phyloP scores from a whole-genome alignment of 305 asterid species.

The Andrographis paniculata region DNA sequence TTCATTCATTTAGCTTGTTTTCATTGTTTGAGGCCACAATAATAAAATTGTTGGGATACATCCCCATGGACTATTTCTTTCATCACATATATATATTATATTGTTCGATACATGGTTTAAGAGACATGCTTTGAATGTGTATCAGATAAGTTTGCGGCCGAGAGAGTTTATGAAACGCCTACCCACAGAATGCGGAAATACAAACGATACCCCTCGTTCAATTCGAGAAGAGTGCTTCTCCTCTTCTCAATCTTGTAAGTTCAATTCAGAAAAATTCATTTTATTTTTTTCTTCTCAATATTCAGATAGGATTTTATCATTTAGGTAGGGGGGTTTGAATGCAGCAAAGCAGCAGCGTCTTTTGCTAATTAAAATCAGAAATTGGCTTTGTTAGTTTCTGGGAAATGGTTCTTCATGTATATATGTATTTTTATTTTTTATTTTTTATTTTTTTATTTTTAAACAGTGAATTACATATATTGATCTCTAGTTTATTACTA shows the following conservation, averaged over 20 bases:
- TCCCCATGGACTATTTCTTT: background rate
- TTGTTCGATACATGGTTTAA: background rate
- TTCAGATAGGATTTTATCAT: too few species aligned
- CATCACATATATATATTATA: background rate
- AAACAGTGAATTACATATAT: background rate
- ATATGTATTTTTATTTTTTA: too few species aligned
- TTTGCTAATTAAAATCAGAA: too few species aligned
- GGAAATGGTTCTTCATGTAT: too few species aligned
- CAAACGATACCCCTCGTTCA: slow-evolving; percentile 87
- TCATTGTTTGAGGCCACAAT: background rate
- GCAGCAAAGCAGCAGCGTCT: too few species aligned
- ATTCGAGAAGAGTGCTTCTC: slow-evolving; percentile 85
- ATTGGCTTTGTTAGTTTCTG: too few species aligned
- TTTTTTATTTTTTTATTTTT: background rate
- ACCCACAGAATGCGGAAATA: slow-evolving; percentile 62
- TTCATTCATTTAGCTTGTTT: background rate
- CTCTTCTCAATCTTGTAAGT: slow-evolving; percentile 85
- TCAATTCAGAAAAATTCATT: slow-evolving; percentile 20
- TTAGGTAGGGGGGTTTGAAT: too few species aligned
- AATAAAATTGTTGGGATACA: background rate
- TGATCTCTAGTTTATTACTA: too few species aligned
- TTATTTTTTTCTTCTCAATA: slow-evolving; percentile 3
- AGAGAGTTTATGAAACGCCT: slow-evolving; percentile 44
- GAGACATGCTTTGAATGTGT: slow-evolving; percentile 17
- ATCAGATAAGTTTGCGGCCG: slow-evolving; percentile 46